Evolutionary conservation across 1,139 yeast genomes (phyloP), one percentile per base, ranked within the genome.

Genomic region (Pichia norvegensis): DNA sequence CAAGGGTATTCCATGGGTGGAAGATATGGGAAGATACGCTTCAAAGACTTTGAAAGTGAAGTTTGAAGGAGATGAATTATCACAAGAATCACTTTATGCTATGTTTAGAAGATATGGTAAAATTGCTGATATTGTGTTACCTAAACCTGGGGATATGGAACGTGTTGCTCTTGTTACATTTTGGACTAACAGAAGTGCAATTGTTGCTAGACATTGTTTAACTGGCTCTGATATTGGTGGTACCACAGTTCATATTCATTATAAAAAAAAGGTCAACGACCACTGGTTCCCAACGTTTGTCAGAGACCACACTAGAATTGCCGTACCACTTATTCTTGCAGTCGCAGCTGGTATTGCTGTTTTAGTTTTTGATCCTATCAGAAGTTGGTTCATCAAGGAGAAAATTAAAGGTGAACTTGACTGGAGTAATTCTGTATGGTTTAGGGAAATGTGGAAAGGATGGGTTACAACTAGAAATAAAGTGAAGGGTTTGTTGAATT

Each of bases 1-100:
- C 1, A 82, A 83, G 55, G 98, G 98, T 48, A 73, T 78, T 0
- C 98, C 98, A 0, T 92, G 97, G 97, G 85, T 92, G 52, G 97
- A 92, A 64, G 98, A 92, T 62, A 70, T 92, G 60, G 75, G 85
- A 54, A 68, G 97, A 52, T 75, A 74, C 52, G 95, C 95, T 10
- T 79, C 83, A 49, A 66, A 72, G 13, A 70, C 72, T 21, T 65
- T 92, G 33, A 73, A 76, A 47, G 80, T 90, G 4, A 72, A 73
- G 35, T 88, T 82, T 59, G 88, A 84, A 52, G 97, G 97, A 1
- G 73, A 81, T 0, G 72, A 69, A 27, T 64, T 90, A 52, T 76
- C 87, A 0, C 96, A 90, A 58, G 97, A 92, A 63, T 87, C 85
- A 48, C 63, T 90, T 42, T 92, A 90, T 59, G 76, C 85, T 3